Conservation (phyloP, 129 eudicot species). For the Smallanthus sonchifolius region DNA sequence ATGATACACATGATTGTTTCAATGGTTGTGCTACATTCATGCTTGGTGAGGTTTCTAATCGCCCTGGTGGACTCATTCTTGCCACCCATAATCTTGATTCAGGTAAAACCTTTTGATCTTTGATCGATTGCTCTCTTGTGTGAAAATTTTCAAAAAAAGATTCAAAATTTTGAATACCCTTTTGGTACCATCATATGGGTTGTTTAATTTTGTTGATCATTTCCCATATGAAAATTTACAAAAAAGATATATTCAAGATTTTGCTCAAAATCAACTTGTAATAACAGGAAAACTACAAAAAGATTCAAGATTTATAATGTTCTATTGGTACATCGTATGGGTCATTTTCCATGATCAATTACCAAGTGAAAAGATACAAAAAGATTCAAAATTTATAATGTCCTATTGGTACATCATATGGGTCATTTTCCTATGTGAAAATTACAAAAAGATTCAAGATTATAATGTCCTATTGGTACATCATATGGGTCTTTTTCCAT, state of each 20-base stretch:
- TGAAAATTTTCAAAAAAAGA: not conserved
- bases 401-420: not conserved
- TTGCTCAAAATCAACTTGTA: not conserved
- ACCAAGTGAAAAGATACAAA: not conserved
- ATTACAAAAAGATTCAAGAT: not conserved
- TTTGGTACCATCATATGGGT: not conserved
- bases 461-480: not conserved
- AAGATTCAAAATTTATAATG: not conserved
- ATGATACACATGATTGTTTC: slow-evolving; percentile 59
- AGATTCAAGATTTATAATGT: not conserved
- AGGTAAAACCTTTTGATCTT: slow-evolving; percentile 35
- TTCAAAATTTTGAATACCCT: slow-evolving; percentile 5
- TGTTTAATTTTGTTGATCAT: not conserved
- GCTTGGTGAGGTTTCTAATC: slow-evolving; percentile 52
- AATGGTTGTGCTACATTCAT: slow-evolving; percentile 63
- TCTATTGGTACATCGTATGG: not conserved
- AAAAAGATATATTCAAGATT: not conserved
- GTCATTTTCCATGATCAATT: not conserved
- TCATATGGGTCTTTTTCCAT: not conserved
- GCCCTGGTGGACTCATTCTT: slow-evolving; percentile 65
- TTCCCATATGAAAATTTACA: not conserved
- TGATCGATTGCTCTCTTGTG: not conserved
- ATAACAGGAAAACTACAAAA: not conserved
- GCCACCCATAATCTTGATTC: slow-evolving; percentile 85
- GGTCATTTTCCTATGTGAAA: not conserved